phyloP scores from a whole-genome alignment of 306 rosid species.

The Purshia tridentata region DNA sequence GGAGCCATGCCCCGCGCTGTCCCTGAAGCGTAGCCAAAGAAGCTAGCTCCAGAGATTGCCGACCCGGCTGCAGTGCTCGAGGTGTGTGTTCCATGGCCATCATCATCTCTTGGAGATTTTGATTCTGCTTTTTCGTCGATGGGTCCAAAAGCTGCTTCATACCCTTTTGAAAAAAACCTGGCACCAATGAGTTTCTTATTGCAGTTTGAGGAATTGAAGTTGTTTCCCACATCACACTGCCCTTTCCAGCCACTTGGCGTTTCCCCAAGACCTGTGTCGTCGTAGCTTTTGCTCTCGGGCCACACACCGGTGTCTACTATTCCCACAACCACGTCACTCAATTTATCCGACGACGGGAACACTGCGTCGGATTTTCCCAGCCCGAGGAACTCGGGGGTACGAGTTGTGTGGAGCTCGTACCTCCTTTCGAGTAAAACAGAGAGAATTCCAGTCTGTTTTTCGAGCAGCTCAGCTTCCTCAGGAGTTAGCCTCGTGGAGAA shows the following conservation, averaged over 20 bases:
- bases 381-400: constrained; percentile 86
- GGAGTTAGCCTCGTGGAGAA: constrained; percentile 76
- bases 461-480: constrained; percentile 62
- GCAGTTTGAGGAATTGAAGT: constrained; percentile 63
- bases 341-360: constrained; percentile 26
- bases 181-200: constrained; percentile 86
- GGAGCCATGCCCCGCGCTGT: constrained; percentile 90
- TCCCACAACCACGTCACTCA: constrained; percentile 64
- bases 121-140: constrained; percentile 54
- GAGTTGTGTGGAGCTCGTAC: constrained; percentile 88
- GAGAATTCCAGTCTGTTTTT: constrained; percentile 59
- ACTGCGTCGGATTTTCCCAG: constrained; percentile 31
- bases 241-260: constrained; percentile 81
- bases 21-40: constrained; percentile 72
- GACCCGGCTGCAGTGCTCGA: constrained; percentile 88
- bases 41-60: constrained; percentile 61
- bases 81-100: constrained; percentile 94
- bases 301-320: constrained; percentile 86
- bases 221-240: constrained; percentile 57
- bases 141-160: constrained; percentile 57
- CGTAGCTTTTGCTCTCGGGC: constrained; percentile 75
- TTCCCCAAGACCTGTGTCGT: constrained; percentile 60
- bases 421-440: constrained; percentile 55
- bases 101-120: constrained; percentile 82
- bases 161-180: constrained; percentile 63